Evolutionary conservation across 192 early-diverging fungal genomes (phyloP), one percentile per base, ranked within the genome.

Genomic region (Podila horticola): DNA sequence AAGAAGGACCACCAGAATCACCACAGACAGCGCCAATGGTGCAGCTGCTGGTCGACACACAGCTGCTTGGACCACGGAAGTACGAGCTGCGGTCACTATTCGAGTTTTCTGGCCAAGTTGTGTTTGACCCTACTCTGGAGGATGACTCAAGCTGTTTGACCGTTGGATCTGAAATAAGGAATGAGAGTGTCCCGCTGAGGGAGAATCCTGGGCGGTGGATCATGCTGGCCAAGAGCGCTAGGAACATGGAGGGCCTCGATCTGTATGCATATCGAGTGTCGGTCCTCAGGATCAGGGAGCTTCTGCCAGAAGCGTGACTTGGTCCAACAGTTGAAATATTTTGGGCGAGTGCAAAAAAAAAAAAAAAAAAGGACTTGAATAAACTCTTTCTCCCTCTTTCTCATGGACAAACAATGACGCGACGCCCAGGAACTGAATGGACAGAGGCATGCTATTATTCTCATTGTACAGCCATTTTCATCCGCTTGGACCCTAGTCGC

Each of bases 71-170:
- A 1, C 52, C 52, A 12, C n/a, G 22, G 8, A 55, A 6, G 52
- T 55, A 55, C 52, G 52, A 55, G n/a, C 20, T 7, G n/a, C 52
- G 52, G 20, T 0, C 52, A 1, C 7, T 55, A 9, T 55, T 24
- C 52, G 52, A 55, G 52, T 55, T 55, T 55, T 55, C 52, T 24
- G 52, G 52, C 20, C n/a, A 55, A 22, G n/a, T 55, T n/a, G n/a
- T 55, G 11, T 55, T 26, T 55, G 52, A 55, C 24, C 52, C 20
- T 45, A 45, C 41, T 45, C 41, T 45, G 11, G 41, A 17, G 2
- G 41, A 45, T 13, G 41, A 45, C 41, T 55, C 52, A 6, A 9
- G 20, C 19, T 52, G 24, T 26, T 12, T 55, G 52, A 24, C 2
- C 24, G 22, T 55, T n/a, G 52, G 52, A 10, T 55, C 52, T 4